Percentiles rank a stretch among this genome's conserved stretches.
Conservation (phyloP, 331 rosid genomes). For the Saraca asoca region DNA sequence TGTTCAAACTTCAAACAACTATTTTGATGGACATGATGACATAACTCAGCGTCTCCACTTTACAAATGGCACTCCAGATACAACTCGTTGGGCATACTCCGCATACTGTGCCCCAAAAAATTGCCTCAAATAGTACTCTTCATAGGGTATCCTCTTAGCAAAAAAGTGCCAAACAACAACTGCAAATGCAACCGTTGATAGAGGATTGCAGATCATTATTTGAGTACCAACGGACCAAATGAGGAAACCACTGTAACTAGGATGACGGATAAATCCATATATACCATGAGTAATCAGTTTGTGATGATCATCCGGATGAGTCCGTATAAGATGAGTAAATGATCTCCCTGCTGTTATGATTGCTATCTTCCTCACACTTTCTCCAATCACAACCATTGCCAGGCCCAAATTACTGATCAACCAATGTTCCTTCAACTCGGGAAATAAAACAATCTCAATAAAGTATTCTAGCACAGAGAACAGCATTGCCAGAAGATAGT, state of each 20-base stretch:
- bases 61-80: constrained; percentile 75
- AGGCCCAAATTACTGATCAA: constrained; percentile 68
- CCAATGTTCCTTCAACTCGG: constrained; percentile 74
- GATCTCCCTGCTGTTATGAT: constrained; percentile 74
- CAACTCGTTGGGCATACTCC: constrained; percentile 58
- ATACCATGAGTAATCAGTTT: constrained; percentile 66
- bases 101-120: constrained; percentile 65
- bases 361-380: constrained; percentile 72
- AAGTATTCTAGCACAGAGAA: constrained; percentile 70
- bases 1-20: no score
- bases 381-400: constrained; percentile 65
- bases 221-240: constrained; percentile 91
- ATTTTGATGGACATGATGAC: no score
- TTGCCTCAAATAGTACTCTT: constrained; percentile 66
- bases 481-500: constrained; percentile 69
- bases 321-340: constrained; percentile 79
- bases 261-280: constrained; percentile 75
- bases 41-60: constrained; percentile 32
- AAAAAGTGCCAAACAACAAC: constrained; percentile 77
- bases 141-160: constrained; percentile 64
- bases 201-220: constrained; percentile 90
- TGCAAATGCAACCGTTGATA: constrained; percentile 66
- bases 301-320: constrained; percentile 57
- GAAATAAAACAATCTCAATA: constrained; percentile 58
- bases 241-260: constrained; percentile 83